Evolutionary conservation across 164 flowering plant species (phyloP).

Genomic region (Nymphaea thermarum): DNA sequence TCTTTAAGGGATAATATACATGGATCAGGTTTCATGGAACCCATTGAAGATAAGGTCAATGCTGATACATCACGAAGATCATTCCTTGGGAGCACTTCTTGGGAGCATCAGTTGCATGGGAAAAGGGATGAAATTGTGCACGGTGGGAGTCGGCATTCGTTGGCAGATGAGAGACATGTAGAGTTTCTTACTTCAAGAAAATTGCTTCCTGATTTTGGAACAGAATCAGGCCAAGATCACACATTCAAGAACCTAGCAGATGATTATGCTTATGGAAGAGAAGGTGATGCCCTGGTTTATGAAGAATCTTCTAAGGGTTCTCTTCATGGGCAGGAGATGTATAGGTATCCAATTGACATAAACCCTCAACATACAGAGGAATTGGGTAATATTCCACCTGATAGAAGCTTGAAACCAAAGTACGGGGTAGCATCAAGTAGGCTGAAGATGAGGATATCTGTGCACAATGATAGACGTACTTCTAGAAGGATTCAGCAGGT

Average conservation of each 20-base stretch:
- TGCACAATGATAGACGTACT: conserved; percentile 11
- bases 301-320: conserved; percentile 11
- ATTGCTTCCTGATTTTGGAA: conserved; percentile 12
- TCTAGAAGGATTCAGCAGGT: conserved; percentile 9
- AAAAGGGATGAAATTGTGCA: conserved; percentile 6
- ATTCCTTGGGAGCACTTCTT: conserved; percentile 5
- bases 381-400: conserved; percentile 8
- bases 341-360: conserved; percentile 6
- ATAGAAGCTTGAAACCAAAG: conserved; percentile 13
- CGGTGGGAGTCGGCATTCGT: conserved; percentile 5
- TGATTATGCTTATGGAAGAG: conserved; percentile 18
- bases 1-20: conserved; percentile 8
- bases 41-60: conserved; percentile 9
- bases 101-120: conserved; percentile 17
- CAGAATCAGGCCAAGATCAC: conserved; percentile 6
- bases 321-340: conserved; percentile 10
- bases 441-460: conserved; percentile 3
- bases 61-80: conserved; percentile 7
- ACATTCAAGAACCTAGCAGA: conserved; percentile 6
- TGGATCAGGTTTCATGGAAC: conserved; percentile 13
- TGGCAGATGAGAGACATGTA: conserved; percentile 9
- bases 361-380: conserved; percentile 13
- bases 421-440: conserved; percentile 11
- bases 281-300: conserved; percentile 11
- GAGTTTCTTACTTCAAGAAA: conserved; percentile 15